phyloP scores from a whole-genome alignment of 768 basidiomycete genomes.

The Termitomyces sp. region DNA sequence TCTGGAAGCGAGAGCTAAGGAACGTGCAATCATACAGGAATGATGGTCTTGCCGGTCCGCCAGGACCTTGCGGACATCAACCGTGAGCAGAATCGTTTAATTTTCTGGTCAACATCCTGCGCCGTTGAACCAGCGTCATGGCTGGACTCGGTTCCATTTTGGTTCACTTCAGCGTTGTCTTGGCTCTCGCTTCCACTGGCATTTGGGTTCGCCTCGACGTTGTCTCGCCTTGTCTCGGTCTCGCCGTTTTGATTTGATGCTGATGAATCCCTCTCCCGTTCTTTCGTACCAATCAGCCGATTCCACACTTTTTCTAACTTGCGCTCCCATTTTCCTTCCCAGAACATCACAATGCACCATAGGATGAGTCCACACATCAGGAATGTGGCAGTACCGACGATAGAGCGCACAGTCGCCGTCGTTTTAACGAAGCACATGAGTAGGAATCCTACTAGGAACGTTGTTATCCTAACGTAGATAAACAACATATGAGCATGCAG shows the following conservation, averaged over 20 bases:
- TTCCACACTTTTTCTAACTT: not conserved
- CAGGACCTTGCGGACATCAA: not conserved
- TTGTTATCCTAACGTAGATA: not conserved
- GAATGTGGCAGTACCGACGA: not conserved
- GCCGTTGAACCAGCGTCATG: too few species aligned
- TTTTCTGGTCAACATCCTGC: not conserved
- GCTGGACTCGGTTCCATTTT: not conserved
- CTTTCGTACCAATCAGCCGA: not conserved
- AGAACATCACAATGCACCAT: not conserved
- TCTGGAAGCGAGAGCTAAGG: not conserved
- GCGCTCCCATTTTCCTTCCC: too few species aligned
- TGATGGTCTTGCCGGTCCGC: not conserved
- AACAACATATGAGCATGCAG: too few species aligned
- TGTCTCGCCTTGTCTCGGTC: not conserved
- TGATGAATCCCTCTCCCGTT: not conserved
- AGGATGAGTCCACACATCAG: not conserved
- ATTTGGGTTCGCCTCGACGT: not conserved
- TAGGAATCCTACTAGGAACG: not conserved
- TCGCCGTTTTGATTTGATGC: not conserved
- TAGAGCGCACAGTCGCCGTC: not conserved
- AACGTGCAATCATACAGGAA: not conserved
- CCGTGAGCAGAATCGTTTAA: not conserved
- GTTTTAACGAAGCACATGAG: conserved; percentile 3
- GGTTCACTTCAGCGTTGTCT: too few species aligned
- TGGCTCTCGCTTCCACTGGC: too few species aligned